These are phyloP conservation scores for Tolypocladium guangdongense DNA, from an alignment of 2,329 filamentous ascomycete species.

Conservation along the genomic window DNA sequence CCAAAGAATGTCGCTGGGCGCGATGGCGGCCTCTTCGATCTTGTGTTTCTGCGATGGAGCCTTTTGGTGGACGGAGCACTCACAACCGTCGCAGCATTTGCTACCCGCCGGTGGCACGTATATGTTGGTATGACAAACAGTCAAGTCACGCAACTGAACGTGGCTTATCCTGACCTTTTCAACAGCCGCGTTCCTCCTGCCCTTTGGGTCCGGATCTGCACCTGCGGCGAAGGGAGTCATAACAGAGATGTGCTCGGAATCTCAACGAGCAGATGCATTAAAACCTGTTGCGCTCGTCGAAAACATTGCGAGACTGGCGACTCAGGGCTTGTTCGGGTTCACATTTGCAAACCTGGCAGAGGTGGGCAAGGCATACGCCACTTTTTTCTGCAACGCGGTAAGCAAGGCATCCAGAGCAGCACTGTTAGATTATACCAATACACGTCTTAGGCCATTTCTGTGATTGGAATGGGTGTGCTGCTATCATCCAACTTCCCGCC, in stretches of 20 bases:
- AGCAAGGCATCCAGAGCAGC: constrained; percentile 10
- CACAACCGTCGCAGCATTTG: constrained; percentile 52
- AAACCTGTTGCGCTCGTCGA: constrained; percentile 61
- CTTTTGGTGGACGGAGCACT: constrained; percentile 53
- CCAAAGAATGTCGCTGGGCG: constrained; percentile 22
- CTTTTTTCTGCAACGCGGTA: constrained; percentile 58
- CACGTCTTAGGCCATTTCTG: constrained; percentile 33
- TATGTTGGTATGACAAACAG: constrained; percentile 38
- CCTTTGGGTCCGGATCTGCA: constrained; percentile 58
- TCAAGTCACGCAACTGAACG: not conserved
- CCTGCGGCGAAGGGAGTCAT: constrained; percentile 65
- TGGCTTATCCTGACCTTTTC: not conserved
- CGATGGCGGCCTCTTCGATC: constrained; percentile 49
- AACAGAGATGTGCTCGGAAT: constrained; percentile 54
- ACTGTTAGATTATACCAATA: constrained; percentile 5
- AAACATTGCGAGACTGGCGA: constrained; percentile 53
- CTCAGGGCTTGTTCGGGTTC: constrained; percentile 55
- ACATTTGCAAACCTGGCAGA: constrained; percentile 54
- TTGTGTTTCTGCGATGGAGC: constrained; percentile 56
- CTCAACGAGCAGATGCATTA: constrained; percentile 53
- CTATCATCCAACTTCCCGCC: constrained; percentile 32
- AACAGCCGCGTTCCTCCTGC: constrained; percentile 49
- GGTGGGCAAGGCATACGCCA: constrained; percentile 47
- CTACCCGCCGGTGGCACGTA: constrained; percentile 54
- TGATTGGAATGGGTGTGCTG: constrained; percentile 30